These are phyloP conservation scores for Coniochaeta sp. DNA, from an alignment of 2,329 filamentous ascomycete genomes.

Conservation along the genomic window DNA sequence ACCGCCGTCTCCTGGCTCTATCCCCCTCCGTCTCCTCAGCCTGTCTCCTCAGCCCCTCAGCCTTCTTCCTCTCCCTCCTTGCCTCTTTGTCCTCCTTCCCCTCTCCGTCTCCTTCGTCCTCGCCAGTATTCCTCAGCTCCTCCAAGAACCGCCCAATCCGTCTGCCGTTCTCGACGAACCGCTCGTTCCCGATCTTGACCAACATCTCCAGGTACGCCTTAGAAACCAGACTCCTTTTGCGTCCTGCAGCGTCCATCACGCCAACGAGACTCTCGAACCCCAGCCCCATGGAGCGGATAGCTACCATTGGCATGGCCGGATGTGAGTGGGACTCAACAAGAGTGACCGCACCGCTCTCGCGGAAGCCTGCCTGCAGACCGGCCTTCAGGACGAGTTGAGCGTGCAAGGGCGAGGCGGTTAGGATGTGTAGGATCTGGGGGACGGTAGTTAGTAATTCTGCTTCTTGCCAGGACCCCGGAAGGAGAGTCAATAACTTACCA, in stretches of 20 bases:
- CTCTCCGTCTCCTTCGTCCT: conserved; percentile 16
- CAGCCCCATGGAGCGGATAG: conserved; percentile 76
- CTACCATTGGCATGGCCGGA: conserved; percentile 62
- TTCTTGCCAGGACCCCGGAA: no score
- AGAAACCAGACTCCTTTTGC: conserved; percentile 46
- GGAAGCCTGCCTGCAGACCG: conserved; percentile 75
- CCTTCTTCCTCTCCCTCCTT: conserved; percentile 48
- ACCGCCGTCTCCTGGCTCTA: conserved; percentile 34
- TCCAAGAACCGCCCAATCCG: conserved; percentile 59
- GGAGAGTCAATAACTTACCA: no score
- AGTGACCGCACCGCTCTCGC: conserved; percentile 81
- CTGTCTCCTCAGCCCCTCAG: conserved; percentile 49
- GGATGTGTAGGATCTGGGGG: conserved; percentile 87
- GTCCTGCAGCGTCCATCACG: conserved; percentile 30
- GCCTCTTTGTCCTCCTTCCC: conserved; percentile 43
- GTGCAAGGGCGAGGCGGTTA: conserved; percentile 66
- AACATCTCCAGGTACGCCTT: conserved; percentile 62
- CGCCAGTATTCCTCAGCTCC: conserved; percentile 35
- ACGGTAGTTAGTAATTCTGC: no score
- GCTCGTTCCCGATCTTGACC: conserved; percentile 63
- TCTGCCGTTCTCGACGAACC: conserved; percentile 63
- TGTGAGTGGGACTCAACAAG: conserved; percentile 28
- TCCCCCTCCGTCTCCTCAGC: no score
- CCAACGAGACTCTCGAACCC: conserved; percentile 78
- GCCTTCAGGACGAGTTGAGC: conserved; percentile 71